These are phyloP conservation scores for Solanum ossicruentum DNA, from an alignment of 257 asterid genomes.

Conservation along the genomic window DNA sequence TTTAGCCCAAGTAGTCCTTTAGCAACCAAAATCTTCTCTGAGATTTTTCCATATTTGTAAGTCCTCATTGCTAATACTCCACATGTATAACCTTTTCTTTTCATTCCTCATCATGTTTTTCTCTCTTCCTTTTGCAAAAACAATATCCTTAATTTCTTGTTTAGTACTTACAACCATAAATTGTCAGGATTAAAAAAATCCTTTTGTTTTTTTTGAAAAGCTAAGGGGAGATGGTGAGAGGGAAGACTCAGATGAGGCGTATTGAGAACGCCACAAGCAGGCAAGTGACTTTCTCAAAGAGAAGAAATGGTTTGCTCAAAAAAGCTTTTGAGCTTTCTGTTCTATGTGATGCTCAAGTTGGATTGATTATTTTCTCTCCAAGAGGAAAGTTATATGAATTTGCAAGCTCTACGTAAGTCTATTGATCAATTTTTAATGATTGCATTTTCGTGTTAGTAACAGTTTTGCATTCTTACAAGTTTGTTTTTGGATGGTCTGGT, in stretches of 20 bases:
- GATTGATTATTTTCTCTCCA: constrained; percentile 67
- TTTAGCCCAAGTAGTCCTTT: constrained; percentile 29
- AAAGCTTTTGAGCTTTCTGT: constrained; percentile 87
- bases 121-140: background rate
- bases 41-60: constrained; percentile 50
- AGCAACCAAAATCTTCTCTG: constrained; percentile 32
- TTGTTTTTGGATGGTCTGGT: background rate
- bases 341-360: constrained; percentile 84
- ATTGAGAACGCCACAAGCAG: constrained; percentile 89
- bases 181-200: too few relatives aligned
- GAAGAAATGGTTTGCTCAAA: constrained; percentile 73
- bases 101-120: background rate
- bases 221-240: constrained; percentile 54
- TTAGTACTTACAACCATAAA: too few relatives aligned
- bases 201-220: too few relatives aligned
- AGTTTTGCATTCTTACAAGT: too few relatives aligned
- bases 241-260: constrained; percentile 93
- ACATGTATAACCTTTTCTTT: background rate
- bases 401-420: constrained; percentile 52
- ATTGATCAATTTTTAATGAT: background rate
- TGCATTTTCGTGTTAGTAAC: background rate
- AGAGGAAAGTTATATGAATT: constrained; percentile 78
- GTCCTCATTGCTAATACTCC: constrained; percentile 4
- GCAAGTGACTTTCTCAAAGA: constrained; percentile 89
- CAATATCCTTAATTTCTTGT: background rate